These are phyloP conservation scores for Alternaria sp. DNA, from an alignment of 2,329 filamentous ascomycete genomes.

Conservation along the genomic window DNA sequence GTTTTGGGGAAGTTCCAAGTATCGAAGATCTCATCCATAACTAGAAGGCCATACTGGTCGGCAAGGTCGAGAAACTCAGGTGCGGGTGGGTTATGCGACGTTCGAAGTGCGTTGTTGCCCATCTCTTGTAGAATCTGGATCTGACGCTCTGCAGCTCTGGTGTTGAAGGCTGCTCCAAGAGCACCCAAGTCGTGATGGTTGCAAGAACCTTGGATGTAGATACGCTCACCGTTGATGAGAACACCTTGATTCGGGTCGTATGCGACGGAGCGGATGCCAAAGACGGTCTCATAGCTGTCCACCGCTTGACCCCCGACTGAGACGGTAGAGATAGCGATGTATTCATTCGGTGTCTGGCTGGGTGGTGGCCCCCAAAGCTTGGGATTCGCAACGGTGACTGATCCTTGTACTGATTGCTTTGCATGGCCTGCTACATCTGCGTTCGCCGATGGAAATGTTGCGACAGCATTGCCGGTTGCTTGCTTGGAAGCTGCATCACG, in stretches of 20 bases:
- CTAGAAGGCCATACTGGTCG: constrained; percentile 60
- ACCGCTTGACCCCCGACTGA: constrained; percentile 30
- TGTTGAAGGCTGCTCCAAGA: constrained; percentile 61
- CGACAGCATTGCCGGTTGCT: constrained; percentile 36
- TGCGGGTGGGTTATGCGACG: constrained; percentile 64
- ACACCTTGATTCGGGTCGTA: constrained; percentile 56
- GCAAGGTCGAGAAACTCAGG: constrained; percentile 61
- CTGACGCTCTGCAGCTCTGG: constrained; percentile 59
- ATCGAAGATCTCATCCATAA: constrained; percentile 65
- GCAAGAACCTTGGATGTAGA: constrained; percentile 59
- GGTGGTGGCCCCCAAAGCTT: constrained; percentile 61
- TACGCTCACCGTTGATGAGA: constrained; percentile 56
- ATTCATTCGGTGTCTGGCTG: constrained; percentile 57
- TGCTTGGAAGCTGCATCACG: constrained; percentile 46
- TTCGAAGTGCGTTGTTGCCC: constrained; percentile 62
- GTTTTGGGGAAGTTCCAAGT: constrained; percentile 59
- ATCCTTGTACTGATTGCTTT: constrained; percentile 47
- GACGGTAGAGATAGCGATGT: constrained; percentile 58
- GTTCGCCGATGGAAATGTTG: constrained; percentile 44
- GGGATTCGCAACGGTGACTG: constrained; percentile 50
- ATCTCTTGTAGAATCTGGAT: constrained; percentile 61
- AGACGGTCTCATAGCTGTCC: constrained; percentile 60
- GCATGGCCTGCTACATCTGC: constrained; percentile 43
- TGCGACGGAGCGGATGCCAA: constrained; percentile 59
- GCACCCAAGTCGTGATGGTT: constrained; percentile 62